These are phyloP conservation scores for Citrus hindsii DNA, from an alignment of 345 rosid species.

Conservation along the genomic window DNA sequence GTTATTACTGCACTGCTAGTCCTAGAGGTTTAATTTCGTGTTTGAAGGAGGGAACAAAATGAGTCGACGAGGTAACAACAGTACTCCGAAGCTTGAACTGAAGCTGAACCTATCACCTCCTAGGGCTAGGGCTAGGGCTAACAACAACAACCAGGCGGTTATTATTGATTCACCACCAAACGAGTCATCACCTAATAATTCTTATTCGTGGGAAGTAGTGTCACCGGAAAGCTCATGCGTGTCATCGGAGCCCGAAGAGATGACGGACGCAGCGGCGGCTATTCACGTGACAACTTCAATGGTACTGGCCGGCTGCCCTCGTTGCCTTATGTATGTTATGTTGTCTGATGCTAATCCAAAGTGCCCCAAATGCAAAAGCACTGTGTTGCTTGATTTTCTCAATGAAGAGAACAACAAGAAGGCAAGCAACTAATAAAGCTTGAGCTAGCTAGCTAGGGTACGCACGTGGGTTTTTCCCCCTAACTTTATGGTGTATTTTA, in stretches of 20 bases:
- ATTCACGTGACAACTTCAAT: conserved; percentile 20
- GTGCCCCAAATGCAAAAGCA: conserved; percentile 61
- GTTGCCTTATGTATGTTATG: conserved; percentile 66
- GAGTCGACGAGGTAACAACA: conserved; percentile 21
- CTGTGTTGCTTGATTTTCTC: conserved; percentile 47
- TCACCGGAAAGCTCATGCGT: conserved; percentile 43
- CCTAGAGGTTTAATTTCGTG: neutral
- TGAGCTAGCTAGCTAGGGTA: neutral
- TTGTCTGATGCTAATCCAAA: conserved; percentile 45
- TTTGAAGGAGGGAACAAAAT: neutral
- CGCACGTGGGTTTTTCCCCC: neutral
- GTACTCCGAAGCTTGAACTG: conserved; percentile 36
- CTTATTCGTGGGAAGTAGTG: conserved; percentile 14
- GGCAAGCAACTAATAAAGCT: conserved; percentile 11
- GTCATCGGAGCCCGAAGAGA: conserved; percentile 32
- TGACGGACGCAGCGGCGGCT: neutral
- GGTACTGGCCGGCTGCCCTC: conserved; percentile 55
- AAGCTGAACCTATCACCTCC: conserved; percentile 48
- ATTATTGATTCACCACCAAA: conserved; percentile 10
- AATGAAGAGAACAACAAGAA: conserved; percentile 19
- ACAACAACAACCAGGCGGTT: neutral
- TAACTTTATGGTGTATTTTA: too few relatives aligned
- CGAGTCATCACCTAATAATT: neutral
- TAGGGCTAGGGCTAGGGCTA: neutral
- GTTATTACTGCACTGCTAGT: too few relatives aligned